phyloP scores from a whole-genome alignment of 352 stramenopile genomes.

The Phytophthora sansomeana region DNA sequence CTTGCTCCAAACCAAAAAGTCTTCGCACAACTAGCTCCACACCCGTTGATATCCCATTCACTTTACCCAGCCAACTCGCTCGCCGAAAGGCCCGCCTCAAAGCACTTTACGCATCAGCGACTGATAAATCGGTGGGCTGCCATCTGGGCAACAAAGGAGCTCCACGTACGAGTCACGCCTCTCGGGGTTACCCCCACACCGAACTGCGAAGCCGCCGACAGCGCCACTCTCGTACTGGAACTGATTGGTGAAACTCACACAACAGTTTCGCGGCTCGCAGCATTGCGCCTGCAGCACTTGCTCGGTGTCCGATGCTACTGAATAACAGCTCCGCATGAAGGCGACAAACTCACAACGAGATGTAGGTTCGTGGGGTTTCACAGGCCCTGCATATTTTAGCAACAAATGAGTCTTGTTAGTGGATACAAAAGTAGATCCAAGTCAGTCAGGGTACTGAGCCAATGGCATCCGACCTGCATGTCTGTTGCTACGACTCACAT shows the following conservation, averaged over 20 bases:
- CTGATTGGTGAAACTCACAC: no score
- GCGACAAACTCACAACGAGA: no score
- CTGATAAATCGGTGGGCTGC: neutral
- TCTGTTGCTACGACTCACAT: neutral
- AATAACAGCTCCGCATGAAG: no score
- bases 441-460: neutral
- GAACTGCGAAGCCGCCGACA: neutral
- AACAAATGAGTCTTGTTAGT: neutral
- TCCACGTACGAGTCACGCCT: no score
- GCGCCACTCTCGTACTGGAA: no score
- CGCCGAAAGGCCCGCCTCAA: no score
- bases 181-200: neutral
- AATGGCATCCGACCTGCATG: neutral
- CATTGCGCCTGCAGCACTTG: no score
- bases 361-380: no score
- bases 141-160: no score
- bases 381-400: neutral
- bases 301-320: no score
- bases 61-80: neutral
- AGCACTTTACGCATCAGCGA: neutral
- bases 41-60: slow-evolving; percentile 17
- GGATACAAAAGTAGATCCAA: neutral
- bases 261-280: no score
- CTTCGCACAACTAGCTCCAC: neutral
- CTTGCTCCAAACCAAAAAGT: slow-evolving; percentile 12